These are phyloP conservation scores for Kodamaea sagamina DNA, from an alignment of 805 yeast genomes.

Conservation along the genomic window DNA sequence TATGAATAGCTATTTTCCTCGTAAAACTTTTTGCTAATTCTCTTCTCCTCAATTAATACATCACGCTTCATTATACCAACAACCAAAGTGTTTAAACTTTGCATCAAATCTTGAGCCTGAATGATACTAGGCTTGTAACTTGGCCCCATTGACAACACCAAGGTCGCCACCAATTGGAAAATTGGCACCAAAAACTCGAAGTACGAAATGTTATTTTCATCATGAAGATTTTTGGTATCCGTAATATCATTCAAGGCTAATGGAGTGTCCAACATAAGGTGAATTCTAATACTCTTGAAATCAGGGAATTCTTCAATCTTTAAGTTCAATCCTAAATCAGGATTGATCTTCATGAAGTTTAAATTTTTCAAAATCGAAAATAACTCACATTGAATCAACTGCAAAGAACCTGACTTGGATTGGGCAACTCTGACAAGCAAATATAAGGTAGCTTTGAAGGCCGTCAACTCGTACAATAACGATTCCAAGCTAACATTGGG, in stretches of 20 bases:
- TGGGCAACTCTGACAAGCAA: conserved; percentile 75
- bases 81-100: conserved; percentile 54
- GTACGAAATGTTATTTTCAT: conserved; percentile 45
- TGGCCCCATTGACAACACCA: conserved; percentile 75
- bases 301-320: conserved; percentile 35
- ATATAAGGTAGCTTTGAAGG: conserved; percentile 69
- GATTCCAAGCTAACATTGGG: conserved; percentile 49
- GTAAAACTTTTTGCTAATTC: conserved; percentile 15
- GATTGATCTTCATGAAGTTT: conserved; percentile 64
- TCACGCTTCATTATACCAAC: conserved; percentile 66
- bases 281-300: conserved; percentile 38
- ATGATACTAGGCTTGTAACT: conserved; percentile 60
- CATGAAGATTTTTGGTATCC: conserved; percentile 14
- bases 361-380: conserved; percentile 62
- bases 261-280: conserved; percentile 56
- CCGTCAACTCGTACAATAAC: conserved; percentile 71
- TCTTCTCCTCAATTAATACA: conserved; percentile 33
- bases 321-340: conserved; percentile 72
- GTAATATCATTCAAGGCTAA: conserved; percentile 29
- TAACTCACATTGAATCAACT: conserved; percentile 71
- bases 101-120: conserved; percentile 54
- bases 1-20: conserved; percentile 30
- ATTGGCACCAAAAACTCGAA: conserved; percentile 72
- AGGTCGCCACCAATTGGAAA: conserved; percentile 68
- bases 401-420: conserved; percentile 74